Evolutionary conservation across 768 basidiomycete species (phyloP), one percentile per base, ranked within the genome.

Genomic region (Psilocybe cyanescens): DNA sequence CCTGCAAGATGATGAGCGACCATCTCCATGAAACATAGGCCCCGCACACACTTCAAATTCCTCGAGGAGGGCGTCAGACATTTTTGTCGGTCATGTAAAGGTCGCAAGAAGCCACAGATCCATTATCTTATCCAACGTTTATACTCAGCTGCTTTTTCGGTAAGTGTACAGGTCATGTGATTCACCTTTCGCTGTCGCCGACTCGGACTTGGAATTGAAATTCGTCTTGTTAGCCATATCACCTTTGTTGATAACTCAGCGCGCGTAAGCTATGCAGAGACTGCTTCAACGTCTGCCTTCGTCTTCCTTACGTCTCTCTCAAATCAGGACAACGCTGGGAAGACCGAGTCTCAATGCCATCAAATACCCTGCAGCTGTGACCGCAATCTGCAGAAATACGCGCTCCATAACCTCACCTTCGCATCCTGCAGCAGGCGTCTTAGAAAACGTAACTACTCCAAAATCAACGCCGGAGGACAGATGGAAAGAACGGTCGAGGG

Each of bases 41-140:
- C 24, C 24, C 24, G 44, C 41, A 58, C 58, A 65, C 69, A 96
- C 95, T 87, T 98, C 95, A 64, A 95, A 87, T 75, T 98, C 95
- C 77, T 98, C 95, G 58, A 86, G 80, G 57, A 97, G 80, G 39
- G 86, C 79, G 61, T 89, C 87, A 51, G 85, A 83, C 90, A 92
- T 91, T 67, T 59, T 49, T 35, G 60, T 64, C 66, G 57, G 44
- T 59, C 61, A 57, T 62, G 50, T 55, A 62, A 56, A 55, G 45
- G 39, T 31, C n/a, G 29, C 8, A 57, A 33, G 31, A 41, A 30
- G 48, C 9, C 28, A 29, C 29, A 39, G 41, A 55, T 55, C 12
- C 52, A 46, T 50, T 41, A 63, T 66, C 61, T 58, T 60, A 63
- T 66, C 65, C 59, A 59, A 46, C 19, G 47, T 24, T 12, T n/a